Base-by-base conservation (phyloP, 179 eudicot genomes). In the Beta corolliflora region DNA sequence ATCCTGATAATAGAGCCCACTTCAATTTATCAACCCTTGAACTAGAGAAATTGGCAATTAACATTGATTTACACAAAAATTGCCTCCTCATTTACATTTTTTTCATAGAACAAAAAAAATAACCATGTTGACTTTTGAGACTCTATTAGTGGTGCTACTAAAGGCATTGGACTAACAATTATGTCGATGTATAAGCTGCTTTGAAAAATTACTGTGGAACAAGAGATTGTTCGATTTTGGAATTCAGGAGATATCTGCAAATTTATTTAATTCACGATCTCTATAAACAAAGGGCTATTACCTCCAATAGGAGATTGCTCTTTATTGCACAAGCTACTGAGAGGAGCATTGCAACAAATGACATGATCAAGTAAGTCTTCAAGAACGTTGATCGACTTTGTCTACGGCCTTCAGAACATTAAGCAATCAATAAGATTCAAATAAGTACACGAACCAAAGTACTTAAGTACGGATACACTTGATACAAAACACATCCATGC, bases 341-440 rank as follows among this genome's bases (percentile, higher is more conserved):
- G 44, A 87, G 84, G 63, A 88, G 44, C 29, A 85, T 64, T 25
- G 91, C 91, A 67, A 83, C 72, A n/a, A 90, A 83, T 45, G 97
- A 91, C 68, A 86, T 81, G 81, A 91, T 71, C 79, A 91, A 80
- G 84, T 91, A 93, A 75, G 84, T 80, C 88, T 85, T 93, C 91
- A 93, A 85, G 64, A 89, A 84, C 77, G 69, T 80, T 67, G 80
- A 77, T 48, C 87, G 89, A 88, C 98, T 94, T 71, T 85, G 89
- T 79, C 89, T 91, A 73, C 93, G 91, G 70, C 98, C 98, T 93
- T 80, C 79, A 84, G 72, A 77, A 44, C 18, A 81, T 64, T 2
- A 70, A 44, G 23, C 29, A 72, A 82, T 41, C 23, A 3, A 56
- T 15, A 25, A 25, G 25, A 25, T 25, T 25, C 25, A 25, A 25